Evolutionary conservation across 2,329 filamentous ascomycete species (phyloP), one percentile per base, ranked within the genome.

Genomic region (Phaeosphaeria sp.): DNA sequence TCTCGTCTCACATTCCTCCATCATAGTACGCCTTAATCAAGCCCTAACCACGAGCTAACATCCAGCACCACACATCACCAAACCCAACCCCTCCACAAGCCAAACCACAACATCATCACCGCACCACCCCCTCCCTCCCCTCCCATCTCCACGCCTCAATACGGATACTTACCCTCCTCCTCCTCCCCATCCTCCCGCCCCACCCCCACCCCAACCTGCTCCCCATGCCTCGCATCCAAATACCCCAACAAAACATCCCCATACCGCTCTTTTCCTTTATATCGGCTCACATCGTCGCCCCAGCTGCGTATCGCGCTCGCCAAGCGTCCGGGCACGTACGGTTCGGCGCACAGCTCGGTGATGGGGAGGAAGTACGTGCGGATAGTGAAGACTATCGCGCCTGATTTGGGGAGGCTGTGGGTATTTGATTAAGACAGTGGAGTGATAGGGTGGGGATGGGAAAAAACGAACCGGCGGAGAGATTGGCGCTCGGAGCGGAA

Each of bases 291-390:
- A 77, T 92, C 88, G 44, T 89, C 87, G 0, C 89, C 90, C 92
- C 92, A 95, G 73, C 91, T 94, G 41, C 92, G 81, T 3, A 96
- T 79, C 5, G 90, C 91, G 66, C 89, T 91, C 1, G 92, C 92
- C 68, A 96, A 74, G 33, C 92, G 77, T 0, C 92, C 91, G 0
- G 92, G 91, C 0, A 96, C 91, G 72, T 90, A 91, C 18, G 88
- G 85, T 77, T 94, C 90, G 72, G 86, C 75, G 0, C 79, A 87
- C 56, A 94, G 84, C 17, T 89, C 86, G 0, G 83, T 88, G 27
- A 94, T 78, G 0, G 89, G 90, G 58, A 88, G 85, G 69, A 94
- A 93, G 74, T 94, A 94, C 0, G 91, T 94, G 13, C 91, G 81
- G 50, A 94, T 92, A 0, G 91, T 93, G 68, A 94, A 94, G 3